Percentiles rank a stretch among this genome's conserved stretches.
phyloP scores from a whole-genome alignment of 768 basidiomycete species.

The Tulasnella sp. region DNA sequence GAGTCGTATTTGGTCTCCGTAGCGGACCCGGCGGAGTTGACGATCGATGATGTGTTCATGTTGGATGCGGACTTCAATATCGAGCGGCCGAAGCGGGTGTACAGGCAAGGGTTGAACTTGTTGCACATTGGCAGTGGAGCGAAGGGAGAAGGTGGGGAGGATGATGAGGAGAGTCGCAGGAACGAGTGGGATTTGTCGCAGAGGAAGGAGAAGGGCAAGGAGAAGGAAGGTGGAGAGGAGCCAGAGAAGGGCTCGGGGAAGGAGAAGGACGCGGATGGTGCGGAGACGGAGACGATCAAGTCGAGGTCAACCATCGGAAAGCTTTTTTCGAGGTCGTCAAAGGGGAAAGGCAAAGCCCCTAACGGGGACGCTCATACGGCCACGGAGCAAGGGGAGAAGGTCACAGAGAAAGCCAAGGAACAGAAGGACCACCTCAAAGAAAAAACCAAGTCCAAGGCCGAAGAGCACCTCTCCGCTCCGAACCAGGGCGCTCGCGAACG shows the following conservation, averaged over 20 bases:
- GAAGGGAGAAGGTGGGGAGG: conserved; percentile 6
- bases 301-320: not conserved
- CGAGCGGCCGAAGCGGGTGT: conserved; percentile 79
- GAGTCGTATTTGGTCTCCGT: conserved; percentile 85
- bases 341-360: not conserved
- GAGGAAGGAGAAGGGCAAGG: not conserved
- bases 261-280: not conserved
- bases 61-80: conserved; percentile 83
- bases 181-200: not conserved
- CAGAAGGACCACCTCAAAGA: not conserved
- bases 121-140: conserved; percentile 17
- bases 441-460: not conserved
- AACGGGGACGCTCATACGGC: not conserved
- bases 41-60: conserved; percentile 89
- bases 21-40: conserved; percentile 80
- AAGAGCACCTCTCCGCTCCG: not conserved
- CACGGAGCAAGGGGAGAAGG: not conserved
- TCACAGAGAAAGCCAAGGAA: not conserved
- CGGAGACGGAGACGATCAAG: not conserved
- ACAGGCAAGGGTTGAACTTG: conserved; percentile 70
- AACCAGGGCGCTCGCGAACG: not conserved
- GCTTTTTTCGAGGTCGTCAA: not conserved
- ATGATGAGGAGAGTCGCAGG: not conserved
- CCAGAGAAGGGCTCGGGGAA: too few relatives aligned
- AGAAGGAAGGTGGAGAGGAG: not conserved